A percentile compares a stretch with the other conserved stretches of the same genome.
phyloP scores from a whole-genome alignment of 2,329 filamentous ascomycete genomes.

The Diaporthe caulivora region DNA sequence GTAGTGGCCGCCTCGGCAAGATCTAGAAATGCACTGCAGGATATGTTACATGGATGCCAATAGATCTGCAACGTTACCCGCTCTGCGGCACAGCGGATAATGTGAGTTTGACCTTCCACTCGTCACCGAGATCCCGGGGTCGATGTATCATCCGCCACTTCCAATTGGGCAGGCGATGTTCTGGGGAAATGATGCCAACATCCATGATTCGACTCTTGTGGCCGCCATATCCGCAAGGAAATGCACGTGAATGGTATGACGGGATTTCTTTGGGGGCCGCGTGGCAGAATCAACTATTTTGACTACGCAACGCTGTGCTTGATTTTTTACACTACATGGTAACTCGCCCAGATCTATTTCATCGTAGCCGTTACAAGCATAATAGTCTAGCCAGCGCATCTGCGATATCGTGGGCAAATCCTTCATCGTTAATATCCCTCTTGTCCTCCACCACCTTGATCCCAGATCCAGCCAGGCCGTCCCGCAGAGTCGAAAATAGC shows the following conservation, averaged over 20 bases:
- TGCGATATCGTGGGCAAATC: constrained; percentile 62
- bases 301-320: neutral
- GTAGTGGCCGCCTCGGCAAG: constrained; percentile 15
- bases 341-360: neutral
- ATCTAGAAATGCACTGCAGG: neutral
- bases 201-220: neutral
- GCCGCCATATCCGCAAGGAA: neutral
- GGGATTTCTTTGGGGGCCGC: neutral
- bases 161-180: constrained; percentile 15
- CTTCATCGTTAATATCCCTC: constrained; percentile 66
- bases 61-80: constrained; percentile 28
- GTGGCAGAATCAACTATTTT: neutral
- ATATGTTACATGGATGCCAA: constrained; percentile 23
- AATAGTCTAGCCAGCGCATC: constrained; percentile 53
- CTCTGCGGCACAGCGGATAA: neutral
- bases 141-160: neutral
- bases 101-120: constrained; percentile 9
- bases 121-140: constrained; percentile 17
- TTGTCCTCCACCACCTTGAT: constrained; percentile 64
- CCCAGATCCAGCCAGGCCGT: constrained; percentile 60
- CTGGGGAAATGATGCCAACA: constrained; percentile 15
- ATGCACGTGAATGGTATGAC: neutral
- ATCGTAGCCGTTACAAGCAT: constrained; percentile 31
- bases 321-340: neutral
- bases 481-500: constrained; percentile 65